phyloP scores from a whole-genome alignment of 2,329 filamentous ascomycete genomes.

The Mollisia scopiformis region DNA sequence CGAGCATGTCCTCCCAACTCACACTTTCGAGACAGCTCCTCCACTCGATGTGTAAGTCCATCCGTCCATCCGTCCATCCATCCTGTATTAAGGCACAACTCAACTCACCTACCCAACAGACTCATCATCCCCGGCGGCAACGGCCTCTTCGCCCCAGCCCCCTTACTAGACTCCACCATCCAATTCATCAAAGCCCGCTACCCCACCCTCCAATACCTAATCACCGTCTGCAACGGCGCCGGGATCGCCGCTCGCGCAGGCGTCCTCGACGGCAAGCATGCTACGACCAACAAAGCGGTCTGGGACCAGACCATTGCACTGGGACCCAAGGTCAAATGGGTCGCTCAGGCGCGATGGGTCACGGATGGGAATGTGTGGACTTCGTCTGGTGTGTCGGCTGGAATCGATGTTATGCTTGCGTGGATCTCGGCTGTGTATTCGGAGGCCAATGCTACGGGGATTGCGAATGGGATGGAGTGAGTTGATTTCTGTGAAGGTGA shows the following conservation, averaged over 20 bases:
- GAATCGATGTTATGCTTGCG: constrained; percentile 28
- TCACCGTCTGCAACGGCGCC: constrained; percentile 69
- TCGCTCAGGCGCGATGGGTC: constrained; percentile 63
- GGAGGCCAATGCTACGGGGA: neutral
- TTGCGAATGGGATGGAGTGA: constrained; percentile 8
- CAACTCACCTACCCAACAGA: no score
- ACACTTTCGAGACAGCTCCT: neutral
- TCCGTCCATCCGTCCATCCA: no score
- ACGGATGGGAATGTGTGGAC: constrained; percentile 69
- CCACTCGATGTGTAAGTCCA: neutral
- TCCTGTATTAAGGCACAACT: no score
- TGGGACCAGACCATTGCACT: constrained; percentile 52
- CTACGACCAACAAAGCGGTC: constrained; percentile 67
- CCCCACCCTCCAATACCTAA: constrained; percentile 53
- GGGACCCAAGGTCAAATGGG: constrained; percentile 59
- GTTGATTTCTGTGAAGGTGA: no score
- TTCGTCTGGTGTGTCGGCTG: constrained; percentile 62
- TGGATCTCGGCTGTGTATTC: constrained; percentile 1
- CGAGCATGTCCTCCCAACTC: constrained; percentile 40
- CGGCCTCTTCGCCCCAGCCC: no score
- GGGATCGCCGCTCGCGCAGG: constrained; percentile 60
- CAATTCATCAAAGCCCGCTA: constrained; percentile 31
- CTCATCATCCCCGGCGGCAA: no score
- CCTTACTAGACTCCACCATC: no score
- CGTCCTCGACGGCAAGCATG: constrained; percentile 59